Conservation (phyloP, 371 early-diverging fungal species). For the Haplosporangium sp. region DNA sequence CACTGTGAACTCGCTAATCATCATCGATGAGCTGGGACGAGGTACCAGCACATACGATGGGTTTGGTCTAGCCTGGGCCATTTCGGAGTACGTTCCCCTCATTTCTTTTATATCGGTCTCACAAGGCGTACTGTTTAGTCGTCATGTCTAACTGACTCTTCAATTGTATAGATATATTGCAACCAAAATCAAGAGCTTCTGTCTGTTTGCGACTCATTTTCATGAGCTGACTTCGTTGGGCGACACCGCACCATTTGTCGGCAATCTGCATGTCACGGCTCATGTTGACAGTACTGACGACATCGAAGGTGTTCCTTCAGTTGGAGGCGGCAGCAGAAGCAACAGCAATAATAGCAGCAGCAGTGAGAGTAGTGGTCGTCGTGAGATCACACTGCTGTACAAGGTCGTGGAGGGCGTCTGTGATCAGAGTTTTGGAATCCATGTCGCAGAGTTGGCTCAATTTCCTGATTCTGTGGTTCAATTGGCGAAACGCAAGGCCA, state of each 20-base stretch:
- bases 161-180: slow-evolving; percentile 77
- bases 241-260: slow-evolving; percentile 75
- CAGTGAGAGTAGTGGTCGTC: slow-evolving; percentile 13
- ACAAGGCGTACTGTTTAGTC: background rate
- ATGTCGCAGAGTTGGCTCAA: slow-evolving; percentile 95
- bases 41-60: slow-evolving; percentile 99
- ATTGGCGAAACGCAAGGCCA: slow-evolving; percentile 89
- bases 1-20: slow-evolving; percentile 89
- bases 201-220: slow-evolving; percentile 98
- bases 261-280: slow-evolving; percentile 90
- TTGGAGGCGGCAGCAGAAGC: background rate
- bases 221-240: slow-evolving; percentile 94
- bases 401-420: slow-evolving; percentile 88
- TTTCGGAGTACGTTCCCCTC: slow-evolving; percentile 82
- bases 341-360: slow-evolving; percentile 1
- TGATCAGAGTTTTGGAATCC: slow-evolving; percentile 98
- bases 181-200: slow-evolving; percentile 78
- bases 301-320: slow-evolving; percentile 9
- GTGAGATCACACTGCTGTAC: slow-evolving; percentile 88
- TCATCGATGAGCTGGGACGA: slow-evolving; percentile 99
- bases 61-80: slow-evolving; percentile 96
- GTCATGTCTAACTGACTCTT: background rate
- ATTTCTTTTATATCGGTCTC: slow-evolving; percentile 5
- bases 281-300: slow-evolving; percentile 62
- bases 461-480: slow-evolving; percentile 90